These are phyloP conservation scores for Prinsepia uniflora DNA, from an alignment of 306 rosid genomes.

Conservation along the genomic window DNA sequence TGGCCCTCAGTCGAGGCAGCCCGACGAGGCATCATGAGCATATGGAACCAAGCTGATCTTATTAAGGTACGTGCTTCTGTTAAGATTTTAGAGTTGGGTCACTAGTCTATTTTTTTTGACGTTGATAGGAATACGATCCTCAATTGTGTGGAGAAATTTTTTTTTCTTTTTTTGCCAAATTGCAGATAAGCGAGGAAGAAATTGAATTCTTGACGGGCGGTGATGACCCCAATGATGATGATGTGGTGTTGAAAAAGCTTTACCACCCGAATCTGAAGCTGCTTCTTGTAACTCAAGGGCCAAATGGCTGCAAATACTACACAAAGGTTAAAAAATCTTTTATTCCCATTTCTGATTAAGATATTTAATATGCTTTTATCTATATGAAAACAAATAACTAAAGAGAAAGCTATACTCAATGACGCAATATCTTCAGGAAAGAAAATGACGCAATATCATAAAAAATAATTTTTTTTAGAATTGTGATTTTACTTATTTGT, in stretches of 20 bases:
- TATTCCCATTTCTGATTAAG: not conserved
- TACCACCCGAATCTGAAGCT: constrained; percentile 53
- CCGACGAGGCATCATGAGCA: constrained; percentile 58
- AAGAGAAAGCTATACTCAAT: no score
- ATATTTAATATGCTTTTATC: not conserved
- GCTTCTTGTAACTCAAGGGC: constrained; percentile 57
- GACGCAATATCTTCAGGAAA: no score
- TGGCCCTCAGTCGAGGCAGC: constrained; percentile 80
- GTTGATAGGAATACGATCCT: no score
- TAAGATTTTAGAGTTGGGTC: not conserved
- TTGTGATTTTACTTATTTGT: no score
- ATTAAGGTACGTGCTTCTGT: constrained; percentile 47
- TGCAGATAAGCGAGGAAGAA: constrained; percentile 57
- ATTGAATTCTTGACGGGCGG: constrained; percentile 46
- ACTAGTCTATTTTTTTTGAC: no score
- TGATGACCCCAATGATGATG: constrained; percentile 53
- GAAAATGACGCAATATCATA: no score
- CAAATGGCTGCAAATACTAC: constrained; percentile 61
- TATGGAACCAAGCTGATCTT: constrained; percentile 72
- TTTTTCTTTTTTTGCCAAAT: no score
- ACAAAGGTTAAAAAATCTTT: constrained; percentile 38
- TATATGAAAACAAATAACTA: no score
- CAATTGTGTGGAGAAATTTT: no score
- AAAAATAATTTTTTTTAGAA: no score
- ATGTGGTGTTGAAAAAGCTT: constrained; percentile 50